Evolutionary conservation across 2,329 filamentous ascomycete species (phyloP).

Genomic region (Ophiostoma ips): DNA sequence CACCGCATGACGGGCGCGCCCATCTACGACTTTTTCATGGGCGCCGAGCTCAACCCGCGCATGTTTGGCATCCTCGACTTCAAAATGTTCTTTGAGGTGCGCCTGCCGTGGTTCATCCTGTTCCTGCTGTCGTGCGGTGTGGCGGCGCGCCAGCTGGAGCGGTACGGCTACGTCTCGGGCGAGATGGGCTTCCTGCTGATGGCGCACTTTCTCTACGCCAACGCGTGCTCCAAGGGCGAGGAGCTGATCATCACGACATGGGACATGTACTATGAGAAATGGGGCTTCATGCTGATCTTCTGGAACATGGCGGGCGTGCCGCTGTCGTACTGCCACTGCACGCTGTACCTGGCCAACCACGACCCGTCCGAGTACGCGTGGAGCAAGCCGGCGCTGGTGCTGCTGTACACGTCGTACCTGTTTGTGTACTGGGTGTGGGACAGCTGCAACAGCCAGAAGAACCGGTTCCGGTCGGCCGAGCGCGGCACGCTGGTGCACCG

Average conservation of each 20-base stretch:
- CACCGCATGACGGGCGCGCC: conserved; percentile 82
- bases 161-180: conserved; percentile 61
- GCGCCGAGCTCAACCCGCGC: conserved; percentile 72
- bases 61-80: conserved; percentile 78
- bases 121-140: conserved; percentile 56
- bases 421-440: conserved; percentile 78
- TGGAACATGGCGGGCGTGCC: conserved; percentile 78
- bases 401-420: conserved; percentile 50
- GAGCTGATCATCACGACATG: conserved; percentile 69
- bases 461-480: conserved; percentile 61
- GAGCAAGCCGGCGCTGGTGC: conserved; percentile 46
- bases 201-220: conserved; percentile 71
- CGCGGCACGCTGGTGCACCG: conserved; percentile 49
- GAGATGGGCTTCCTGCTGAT: conserved; percentile 63
- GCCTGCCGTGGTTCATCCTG: conserved; percentile 75
- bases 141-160: conserved; percentile 60
- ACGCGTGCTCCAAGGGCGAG: conserved; percentile 71
- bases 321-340: conserved; percentile 72
- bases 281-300: conserved; percentile 82
- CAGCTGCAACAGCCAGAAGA: conserved; percentile 72
- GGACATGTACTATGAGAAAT: conserved; percentile 86
- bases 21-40: conserved; percentile 86
- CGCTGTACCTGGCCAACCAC: conserved; percentile 66
- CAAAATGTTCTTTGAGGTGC: conserved; percentile 87
- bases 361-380: conserved; percentile 53